phyloP scores from a whole-genome alignment of 306 rosid species.

The Acacia melanoxylon region DNA sequence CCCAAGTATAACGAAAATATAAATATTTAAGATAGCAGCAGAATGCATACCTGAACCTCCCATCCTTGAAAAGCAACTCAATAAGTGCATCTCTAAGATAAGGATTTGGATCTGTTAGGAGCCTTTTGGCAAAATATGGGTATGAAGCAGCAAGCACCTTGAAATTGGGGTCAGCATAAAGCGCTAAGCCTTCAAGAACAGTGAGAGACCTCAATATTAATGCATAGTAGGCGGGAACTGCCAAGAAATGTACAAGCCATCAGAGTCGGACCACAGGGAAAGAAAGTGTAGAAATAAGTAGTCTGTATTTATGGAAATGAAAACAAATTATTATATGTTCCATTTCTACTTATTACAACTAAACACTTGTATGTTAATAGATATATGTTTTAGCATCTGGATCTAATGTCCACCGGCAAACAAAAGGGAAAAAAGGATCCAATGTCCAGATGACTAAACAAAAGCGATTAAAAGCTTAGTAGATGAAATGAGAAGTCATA shows the following conservation, averaged over 20 bases:
- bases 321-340: constrained; percentile 3
- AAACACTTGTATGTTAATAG: neutral
- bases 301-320: neutral
- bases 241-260: constrained; percentile 34
- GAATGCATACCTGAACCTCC: constrained; percentile 69
- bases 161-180: constrained; percentile 90
- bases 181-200: constrained; percentile 90
- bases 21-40: constrained; percentile 20
- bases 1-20: constrained; percentile 16
- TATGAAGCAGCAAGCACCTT: constrained; percentile 96
- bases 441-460: constrained; percentile 1
- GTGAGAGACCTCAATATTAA: constrained; percentile 90
- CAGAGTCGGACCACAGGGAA: constrained; percentile 24
- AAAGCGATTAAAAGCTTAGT: neutral
- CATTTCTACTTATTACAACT: neutral
- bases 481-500: constrained; percentile 10
- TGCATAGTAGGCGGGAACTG: constrained; percentile 96
- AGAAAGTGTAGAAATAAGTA: constrained; percentile 17
- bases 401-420: neutral
- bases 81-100: constrained; percentile 92
- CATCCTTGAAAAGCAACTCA: constrained; percentile 87
- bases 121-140: constrained; percentile 93
- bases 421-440: neutral
- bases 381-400: neutral
- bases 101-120: constrained; percentile 89